These are phyloP conservation scores for Collybiopsis luxurians DNA, from an alignment of 768 basidiomycete genomes.

Conservation along the genomic window DNA sequence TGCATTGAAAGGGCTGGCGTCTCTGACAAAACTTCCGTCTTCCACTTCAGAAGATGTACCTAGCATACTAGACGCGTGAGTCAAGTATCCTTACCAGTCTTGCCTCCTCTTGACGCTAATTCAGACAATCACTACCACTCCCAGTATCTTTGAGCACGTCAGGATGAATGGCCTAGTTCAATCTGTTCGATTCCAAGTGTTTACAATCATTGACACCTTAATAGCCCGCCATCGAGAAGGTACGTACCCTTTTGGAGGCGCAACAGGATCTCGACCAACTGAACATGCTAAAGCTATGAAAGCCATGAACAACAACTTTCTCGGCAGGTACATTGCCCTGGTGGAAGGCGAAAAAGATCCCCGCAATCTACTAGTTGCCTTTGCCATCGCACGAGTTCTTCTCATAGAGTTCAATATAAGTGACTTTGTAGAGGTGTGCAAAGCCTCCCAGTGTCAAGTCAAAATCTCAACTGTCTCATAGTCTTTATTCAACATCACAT, in stretches of 20 bases:
- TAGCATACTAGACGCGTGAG: slow-evolving; percentile 60
- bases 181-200: slow-evolving; percentile 77
- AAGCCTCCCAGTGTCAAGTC: neutral
- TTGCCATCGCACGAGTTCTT: slow-evolving; percentile 83
- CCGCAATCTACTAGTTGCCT: slow-evolving; percentile 86
- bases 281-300: slow-evolving; percentile 53
- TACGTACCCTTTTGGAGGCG: slow-evolving; percentile 25
- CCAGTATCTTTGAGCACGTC: slow-evolving; percentile 61
- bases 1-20: slow-evolving; percentile 71
- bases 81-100: neutral
- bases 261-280: neutral
- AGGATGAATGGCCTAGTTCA: slow-evolving; percentile 83
- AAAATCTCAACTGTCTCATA: slow-evolving; percentile 23
- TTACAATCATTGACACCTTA: slow-evolving; percentile 75
- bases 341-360: slow-evolving; percentile 98
- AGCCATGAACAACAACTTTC: slow-evolving; percentile 66
- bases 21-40: slow-evolving; percentile 58
- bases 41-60: slow-evolving; percentile 66
- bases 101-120: neutral
- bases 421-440: slow-evolving; percentile 66
- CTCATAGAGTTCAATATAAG: slow-evolving; percentile 85
- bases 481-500: slow-evolving; percentile 92
- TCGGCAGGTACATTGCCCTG: slow-evolving; percentile 72
- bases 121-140: too few relatives aligned
- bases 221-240: slow-evolving; percentile 70